phyloP scores from a whole-genome alignment of 768 basidiomycete species.

The Tricholoma terreum region DNA sequence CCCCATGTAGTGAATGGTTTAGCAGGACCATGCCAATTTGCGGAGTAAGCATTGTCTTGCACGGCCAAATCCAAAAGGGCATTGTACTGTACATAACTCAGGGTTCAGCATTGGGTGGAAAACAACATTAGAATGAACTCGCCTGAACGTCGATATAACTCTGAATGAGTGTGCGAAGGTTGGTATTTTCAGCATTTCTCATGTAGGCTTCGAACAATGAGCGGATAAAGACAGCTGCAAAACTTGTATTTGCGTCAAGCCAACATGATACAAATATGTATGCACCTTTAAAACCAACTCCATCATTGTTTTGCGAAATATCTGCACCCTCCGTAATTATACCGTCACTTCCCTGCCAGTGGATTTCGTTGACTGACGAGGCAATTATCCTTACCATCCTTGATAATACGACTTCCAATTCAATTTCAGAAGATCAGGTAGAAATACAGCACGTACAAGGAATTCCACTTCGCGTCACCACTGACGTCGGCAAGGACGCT shows the following conservation, averaged over 20 bases:
- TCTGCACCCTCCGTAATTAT: constrained; percentile 52
- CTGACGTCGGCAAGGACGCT: constrained; percentile 43
- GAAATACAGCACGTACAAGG: constrained; percentile 29
- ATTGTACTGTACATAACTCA: constrained; percentile 35
- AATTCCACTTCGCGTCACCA: constrained; percentile 38
- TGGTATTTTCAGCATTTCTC: constrained; percentile 34
- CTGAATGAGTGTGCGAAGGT: constrained; percentile 39
- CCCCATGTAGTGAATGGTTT: constrained; percentile 47
- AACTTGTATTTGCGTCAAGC: neutral
- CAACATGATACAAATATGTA: neutral
- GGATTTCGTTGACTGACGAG: constrained; percentile 37
- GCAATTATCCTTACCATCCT: constrained; percentile 37
- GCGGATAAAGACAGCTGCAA: constrained; percentile 42
- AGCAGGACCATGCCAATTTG: constrained; percentile 47
- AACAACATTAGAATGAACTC: neutral
- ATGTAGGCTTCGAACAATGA: constrained; percentile 45
- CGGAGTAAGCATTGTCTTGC: constrained; percentile 41
- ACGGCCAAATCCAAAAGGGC: constrained; percentile 47
- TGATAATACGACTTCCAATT: neutral
- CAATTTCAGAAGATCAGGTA: neutral
- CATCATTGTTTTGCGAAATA: constrained; percentile 39
- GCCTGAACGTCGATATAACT: constrained; percentile 55
- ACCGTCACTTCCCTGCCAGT: constrained; percentile 49
- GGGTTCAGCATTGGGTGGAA: neutral
- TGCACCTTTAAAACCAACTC: constrained; percentile 51